Evolutionary conservation across 2,329 filamentous ascomycete genomes (phyloP).

Genomic region (Trichophyton benhamiae): DNA sequence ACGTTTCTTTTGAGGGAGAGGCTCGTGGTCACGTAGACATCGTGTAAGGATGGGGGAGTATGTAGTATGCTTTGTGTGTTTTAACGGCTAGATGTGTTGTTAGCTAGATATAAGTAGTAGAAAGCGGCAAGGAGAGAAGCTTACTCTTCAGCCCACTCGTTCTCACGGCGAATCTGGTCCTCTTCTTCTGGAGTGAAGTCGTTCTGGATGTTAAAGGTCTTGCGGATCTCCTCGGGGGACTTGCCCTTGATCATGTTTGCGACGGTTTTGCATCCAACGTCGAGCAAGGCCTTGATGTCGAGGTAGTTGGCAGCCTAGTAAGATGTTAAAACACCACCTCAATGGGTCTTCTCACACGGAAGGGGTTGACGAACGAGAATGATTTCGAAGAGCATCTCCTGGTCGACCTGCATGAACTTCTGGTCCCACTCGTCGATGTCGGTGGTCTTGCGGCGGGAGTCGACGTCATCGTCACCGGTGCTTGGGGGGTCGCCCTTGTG

Average conservation of each 20-base stretch:
- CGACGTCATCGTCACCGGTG: conserved; percentile 74
- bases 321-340: too few species aligned
- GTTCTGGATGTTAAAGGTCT: conserved; percentile 99
- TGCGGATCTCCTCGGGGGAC: conserved; percentile 96
- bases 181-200: conserved; percentile 99
- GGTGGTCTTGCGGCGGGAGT: conserved; percentile 93
- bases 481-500: conserved; percentile 82
- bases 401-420: conserved; percentile 99
- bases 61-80: not conserved
- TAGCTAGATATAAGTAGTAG: not conserved
- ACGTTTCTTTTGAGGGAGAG: not conserved
- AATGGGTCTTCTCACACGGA: too few species aligned
- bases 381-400: conserved; percentile 99
- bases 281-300: conserved; percentile 94
- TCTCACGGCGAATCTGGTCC: conserved; percentile 88
- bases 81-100: not conserved
- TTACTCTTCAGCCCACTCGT: conserved; percentile 79
- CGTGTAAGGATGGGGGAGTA: not conserved
- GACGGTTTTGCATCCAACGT: conserved; percentile 98
- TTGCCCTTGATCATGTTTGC: conserved; percentile 99
- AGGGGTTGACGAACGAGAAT: conserved; percentile 58
- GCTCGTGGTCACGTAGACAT: not conserved
- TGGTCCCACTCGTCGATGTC: conserved; percentile 99
- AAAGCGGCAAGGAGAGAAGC: conserved; percentile 14
- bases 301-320: conserved; percentile 87